phyloP scores from a whole-genome alignment of 495 filamentous ascomycete genomes.

The Lophium mytilinum region DNA sequence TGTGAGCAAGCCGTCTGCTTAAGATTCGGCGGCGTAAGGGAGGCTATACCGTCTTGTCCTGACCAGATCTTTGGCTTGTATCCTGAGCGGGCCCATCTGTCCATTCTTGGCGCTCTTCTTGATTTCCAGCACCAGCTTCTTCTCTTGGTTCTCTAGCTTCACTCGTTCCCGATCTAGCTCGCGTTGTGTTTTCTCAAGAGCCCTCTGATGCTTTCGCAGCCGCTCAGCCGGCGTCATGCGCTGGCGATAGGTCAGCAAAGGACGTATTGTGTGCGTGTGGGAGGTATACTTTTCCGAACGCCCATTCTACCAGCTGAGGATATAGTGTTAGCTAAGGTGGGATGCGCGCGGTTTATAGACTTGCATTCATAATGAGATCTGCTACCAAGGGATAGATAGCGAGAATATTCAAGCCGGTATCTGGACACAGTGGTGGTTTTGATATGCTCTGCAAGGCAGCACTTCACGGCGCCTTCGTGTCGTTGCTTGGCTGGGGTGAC shows the following conservation, averaged over 20 bases:
- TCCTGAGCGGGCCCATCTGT: constrained; percentile 91
- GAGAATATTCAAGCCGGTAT: too few relatives aligned
- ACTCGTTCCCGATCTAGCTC: constrained; percentile 89
- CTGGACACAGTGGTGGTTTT: too few relatives aligned
- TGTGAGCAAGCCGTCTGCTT: neutral
- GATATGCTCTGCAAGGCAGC: too few relatives aligned
- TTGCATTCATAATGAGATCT: constrained; percentile 51
- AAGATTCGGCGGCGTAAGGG: neutral
- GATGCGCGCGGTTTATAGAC: neutral
- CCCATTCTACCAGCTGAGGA: constrained; percentile 86
- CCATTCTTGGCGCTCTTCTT: constrained; percentile 97
- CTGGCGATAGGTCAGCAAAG: constrained; percentile 38
- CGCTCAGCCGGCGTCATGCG: constrained; percentile 96
- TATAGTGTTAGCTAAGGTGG: constrained; percentile 2
- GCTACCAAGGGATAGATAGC: too few relatives aligned
- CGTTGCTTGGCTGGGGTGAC: too few relatives aligned
- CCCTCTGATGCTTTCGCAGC: constrained; percentile 91
- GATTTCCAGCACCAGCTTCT: constrained; percentile 89
- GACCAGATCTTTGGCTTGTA: constrained; percentile 95
- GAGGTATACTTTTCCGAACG: constrained; percentile 53
- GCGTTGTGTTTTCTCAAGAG: constrained; percentile 92
- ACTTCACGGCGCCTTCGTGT: too few relatives aligned
- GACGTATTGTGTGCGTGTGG: too few relatives aligned
- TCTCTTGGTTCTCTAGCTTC: constrained; percentile 97
- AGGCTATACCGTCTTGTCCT: constrained; percentile 54